Evolutionary conservation across 345 rosid species (phyloP).

Genomic region (Reutealis trisperma): DNA sequence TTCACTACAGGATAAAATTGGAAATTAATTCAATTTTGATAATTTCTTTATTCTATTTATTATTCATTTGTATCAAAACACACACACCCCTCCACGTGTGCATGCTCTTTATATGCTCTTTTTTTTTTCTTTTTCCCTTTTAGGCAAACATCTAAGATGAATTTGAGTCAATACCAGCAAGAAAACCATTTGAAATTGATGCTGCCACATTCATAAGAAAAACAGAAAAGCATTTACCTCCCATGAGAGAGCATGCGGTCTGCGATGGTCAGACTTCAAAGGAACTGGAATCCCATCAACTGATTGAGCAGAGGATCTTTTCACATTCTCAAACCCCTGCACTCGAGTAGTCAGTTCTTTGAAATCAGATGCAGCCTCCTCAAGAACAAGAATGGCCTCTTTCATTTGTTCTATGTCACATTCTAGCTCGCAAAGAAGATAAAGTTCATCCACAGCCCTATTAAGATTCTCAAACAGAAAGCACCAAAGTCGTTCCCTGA

Average conservation of each 20-base stretch:
- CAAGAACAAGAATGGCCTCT: conserved; percentile 77
- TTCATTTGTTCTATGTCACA: conserved; percentile 76
- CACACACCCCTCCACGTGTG: not conserved
- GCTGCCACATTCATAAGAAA: not conserved
- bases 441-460: conserved; percentile 80
- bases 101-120: not conserved
- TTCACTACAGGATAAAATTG: not conserved
- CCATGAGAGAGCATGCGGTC: conserved; percentile 89
- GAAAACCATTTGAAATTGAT: conserved; percentile 3
- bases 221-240: conserved; percentile 51
- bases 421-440: conserved; percentile 76
- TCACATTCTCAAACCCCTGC: conserved; percentile 61
- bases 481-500: conserved; percentile 78
- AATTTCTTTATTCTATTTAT: not conserved
- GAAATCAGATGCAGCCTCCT: conserved; percentile 73
- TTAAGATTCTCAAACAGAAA: conserved; percentile 80
- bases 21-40: not conserved
- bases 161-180: not conserved
- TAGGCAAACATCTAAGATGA: not conserved
- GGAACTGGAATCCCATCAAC: conserved; percentile 43
- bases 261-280: conserved; percentile 65
- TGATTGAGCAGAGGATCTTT: conserved; percentile 46
- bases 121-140: not conserved
- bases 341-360: conserved; percentile 59
- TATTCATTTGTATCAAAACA: not conserved